These are phyloP conservation scores for Daldinia concentrica DNA, from an alignment of 495 filamentous ascomycete species.

Conservation along the genomic window DNA sequence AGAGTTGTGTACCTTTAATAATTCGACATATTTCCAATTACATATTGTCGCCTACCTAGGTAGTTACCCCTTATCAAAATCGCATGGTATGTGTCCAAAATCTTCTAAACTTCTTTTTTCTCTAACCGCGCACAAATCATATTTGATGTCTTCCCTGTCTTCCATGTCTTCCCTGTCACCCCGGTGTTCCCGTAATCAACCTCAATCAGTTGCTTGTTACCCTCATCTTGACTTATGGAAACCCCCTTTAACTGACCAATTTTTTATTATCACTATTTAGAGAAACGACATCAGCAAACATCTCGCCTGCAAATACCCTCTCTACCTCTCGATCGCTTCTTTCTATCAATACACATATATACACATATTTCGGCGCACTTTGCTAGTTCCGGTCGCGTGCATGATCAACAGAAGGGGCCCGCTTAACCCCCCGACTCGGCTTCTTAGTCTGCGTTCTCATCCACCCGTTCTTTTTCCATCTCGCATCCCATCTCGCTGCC, in stretches of 20 bases:
- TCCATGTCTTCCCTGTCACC: conserved; percentile 10
- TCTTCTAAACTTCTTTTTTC: conserved; percentile 8
- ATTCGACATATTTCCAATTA: conserved; percentile 36
- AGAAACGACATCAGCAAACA: conserved; percentile 31
- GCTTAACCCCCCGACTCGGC: conserved; percentile 36
- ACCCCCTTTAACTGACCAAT: conserved; percentile 31
- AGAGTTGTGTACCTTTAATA: conserved; percentile 3
- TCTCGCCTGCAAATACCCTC: neutral
- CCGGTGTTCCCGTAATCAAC: conserved; percentile 31
- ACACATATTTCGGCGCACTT: conserved; percentile 3
- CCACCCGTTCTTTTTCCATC: conserved; percentile 53
- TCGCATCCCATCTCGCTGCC: conserved; percentile 33
- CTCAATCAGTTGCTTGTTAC: conserved; percentile 23
- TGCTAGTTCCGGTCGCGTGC: conserved; percentile 34
- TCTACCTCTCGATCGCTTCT: conserved; percentile 19
- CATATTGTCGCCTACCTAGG: conserved; percentile 10
- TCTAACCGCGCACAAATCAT: conserved; percentile 30
- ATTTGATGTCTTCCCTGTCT: conserved; percentile 13
- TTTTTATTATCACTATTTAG: conserved; percentile 24
- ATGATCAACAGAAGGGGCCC: conserved; percentile 33
- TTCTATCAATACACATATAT: conserved; percentile 15
- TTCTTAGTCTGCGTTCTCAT: conserved; percentile 46
- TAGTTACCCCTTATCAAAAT: conserved; percentile 18
- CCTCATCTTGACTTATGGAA: conserved; percentile 11
- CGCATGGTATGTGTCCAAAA: conserved; percentile 37